Base-by-base conservation (phyloP, 345 rosid genomes). In the Eucalyptus sp. region DNA sequence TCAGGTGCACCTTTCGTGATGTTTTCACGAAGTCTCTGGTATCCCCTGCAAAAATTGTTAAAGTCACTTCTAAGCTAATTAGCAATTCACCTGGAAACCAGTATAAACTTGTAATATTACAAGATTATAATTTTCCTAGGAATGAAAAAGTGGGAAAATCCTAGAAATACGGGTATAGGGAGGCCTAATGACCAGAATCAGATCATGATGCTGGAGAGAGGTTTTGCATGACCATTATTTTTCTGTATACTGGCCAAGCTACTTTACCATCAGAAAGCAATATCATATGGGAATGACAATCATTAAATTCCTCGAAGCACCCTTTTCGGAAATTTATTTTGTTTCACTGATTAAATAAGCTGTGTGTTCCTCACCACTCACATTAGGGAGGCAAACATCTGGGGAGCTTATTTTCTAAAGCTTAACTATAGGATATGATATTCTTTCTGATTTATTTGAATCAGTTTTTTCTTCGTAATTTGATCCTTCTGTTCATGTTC, bases 1-100 rank as follows among this genome's bases (percentile, higher is more conserved):
- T 97, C 99, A 83, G 98, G 96, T n/a, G 66, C 86, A 33, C 96
- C 99, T 91, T 96, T 94, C 24, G 99, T 97, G 88, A 96, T 89
- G 89, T 97, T 97, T 93, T 96, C 98, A 86, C 97, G 96, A 62
- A 96, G 50, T 87, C 93, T 95, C 90, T 97, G 96, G 93, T 95
- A 97, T 90, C 99, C 99, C 92, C 99, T 97, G 95, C 93, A 93
- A 24, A 76, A 89, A 86, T 91, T 56, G n/a, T 17, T 89, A 86
- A n/a, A 87, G 37, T 54, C 33, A 46, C 43, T 86, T 50, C 41
- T 51, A 58, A 50, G n/a, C 60, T 51, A 86, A 76, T 76, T 76
- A 71, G 5, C 25, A 37, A 37, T 71, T 37, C 46, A 71, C 83
- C 83, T 37, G 44, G 44, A 71, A 71, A 71, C 46, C 46, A 37